Evolutionary conservation across 768 basidiomycete species (phyloP).

Genomic region (Candolleomyces efflorescens): DNA sequence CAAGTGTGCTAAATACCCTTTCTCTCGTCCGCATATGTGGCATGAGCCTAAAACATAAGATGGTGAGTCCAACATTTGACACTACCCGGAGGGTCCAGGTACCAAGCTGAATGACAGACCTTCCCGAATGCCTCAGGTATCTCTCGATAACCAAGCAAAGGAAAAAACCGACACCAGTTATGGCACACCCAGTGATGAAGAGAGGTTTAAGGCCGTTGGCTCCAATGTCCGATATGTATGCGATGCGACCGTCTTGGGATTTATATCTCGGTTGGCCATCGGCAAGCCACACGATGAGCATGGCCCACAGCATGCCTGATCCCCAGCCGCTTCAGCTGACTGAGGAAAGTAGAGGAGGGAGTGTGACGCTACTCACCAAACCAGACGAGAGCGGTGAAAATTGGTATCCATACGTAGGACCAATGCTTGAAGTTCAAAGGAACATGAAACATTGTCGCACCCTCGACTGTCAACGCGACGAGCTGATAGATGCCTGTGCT

Average conservation of each 20-base stretch:
- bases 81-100: no score
- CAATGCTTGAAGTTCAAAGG: constrained; percentile 36
- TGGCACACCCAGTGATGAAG: constrained; percentile 60
- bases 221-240: constrained; percentile 80
- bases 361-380: constrained; percentile 53
- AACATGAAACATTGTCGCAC: not conserved
- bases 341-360: not conserved
- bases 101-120: constrained; percentile 41
- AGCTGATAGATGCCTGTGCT: no score
- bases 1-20: constrained; percentile 47
- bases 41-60: constrained; percentile 38
- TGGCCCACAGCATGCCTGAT: constrained; percentile 55
- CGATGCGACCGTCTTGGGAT: constrained; percentile 51
- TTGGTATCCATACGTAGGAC: constrained; percentile 62
- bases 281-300: constrained; percentile 71
- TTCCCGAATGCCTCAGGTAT: constrained; percentile 58
- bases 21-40: constrained; percentile 57
- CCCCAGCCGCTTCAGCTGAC: not conserved
- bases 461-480: not conserved
- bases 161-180: constrained; percentile 62
- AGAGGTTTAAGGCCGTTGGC: constrained; percentile 71
- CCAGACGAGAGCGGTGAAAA: constrained; percentile 61
- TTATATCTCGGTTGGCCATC: constrained; percentile 58
- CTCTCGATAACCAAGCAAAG: constrained; percentile 58
- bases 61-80: not conserved